These are phyloP conservation scores for Dovyalis caffra DNA, from an alignment of 345 rosid species.

Conservation along the genomic window DNA sequence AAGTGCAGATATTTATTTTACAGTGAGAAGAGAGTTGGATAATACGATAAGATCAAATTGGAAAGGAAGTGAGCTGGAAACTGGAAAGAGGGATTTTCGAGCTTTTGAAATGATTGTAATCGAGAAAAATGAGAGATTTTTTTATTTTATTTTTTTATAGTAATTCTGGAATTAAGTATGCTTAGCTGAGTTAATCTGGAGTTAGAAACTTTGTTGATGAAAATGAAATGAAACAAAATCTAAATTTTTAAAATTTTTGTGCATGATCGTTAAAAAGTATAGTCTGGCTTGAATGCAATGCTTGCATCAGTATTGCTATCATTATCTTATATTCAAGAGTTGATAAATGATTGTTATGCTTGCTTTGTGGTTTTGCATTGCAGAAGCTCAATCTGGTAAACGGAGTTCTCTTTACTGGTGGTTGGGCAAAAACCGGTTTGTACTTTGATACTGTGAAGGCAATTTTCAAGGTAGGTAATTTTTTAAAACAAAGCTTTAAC, in stretches of 20 bases:
- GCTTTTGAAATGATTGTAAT: background rate
- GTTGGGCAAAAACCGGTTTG: slow-evolving; percentile 80
- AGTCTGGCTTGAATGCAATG: background rate
- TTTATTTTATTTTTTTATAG: too few relatives aligned
- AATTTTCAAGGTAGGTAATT: slow-evolving; percentile 47
- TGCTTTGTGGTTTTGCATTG: slow-evolving; percentile 2
- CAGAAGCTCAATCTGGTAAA: slow-evolving; percentile 83
- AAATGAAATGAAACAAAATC: background rate
- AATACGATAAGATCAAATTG: background rate
- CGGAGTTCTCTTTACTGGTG: slow-evolving; percentile 86
- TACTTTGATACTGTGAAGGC: slow-evolving; percentile 47
- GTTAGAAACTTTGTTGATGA: background rate
- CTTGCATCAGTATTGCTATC: too few relatives aligned
- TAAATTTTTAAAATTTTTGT: background rate
- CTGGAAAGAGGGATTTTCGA: background rate
- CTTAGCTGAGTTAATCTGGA: background rate
- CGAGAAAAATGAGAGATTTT: background rate
- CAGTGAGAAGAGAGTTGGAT: background rate
- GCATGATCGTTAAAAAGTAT: background rate
- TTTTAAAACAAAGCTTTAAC: background rate
- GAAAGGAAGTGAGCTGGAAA: background rate
- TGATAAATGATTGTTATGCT: background rate
- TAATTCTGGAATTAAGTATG: background rate
- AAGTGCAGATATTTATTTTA: background rate
- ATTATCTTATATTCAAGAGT: background rate